Base-by-base conservation (phyloP, 495 filamentous ascomycete genomes). In the Neurospora africana region DNA sequence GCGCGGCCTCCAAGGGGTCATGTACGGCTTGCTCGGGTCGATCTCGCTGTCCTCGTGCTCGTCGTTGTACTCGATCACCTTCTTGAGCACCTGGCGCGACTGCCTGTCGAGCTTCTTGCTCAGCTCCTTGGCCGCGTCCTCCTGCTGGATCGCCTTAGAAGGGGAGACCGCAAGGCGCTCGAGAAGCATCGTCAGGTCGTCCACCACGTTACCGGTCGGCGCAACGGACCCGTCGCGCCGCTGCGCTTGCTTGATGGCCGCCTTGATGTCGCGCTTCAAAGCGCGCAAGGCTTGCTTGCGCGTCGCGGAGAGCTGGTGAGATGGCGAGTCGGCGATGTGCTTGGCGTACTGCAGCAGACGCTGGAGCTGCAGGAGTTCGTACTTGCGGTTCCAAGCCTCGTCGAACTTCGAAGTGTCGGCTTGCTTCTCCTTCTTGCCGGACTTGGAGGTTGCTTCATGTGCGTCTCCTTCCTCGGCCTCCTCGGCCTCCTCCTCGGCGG, bases 1-100 rank as follows among this genome's bases (percentile, higher is more conserved):
- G 47, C 94, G 85, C n/a, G 95, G 95, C 37, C 84, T 79, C 95
- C 95, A 99, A 23, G 95, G 95, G 19, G 95, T 97, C 21, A 86
- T 84, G 82, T 99, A 99, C 17, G 95, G 91, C 83, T 96, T 96
- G 68, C 81, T 84, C 43, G 82, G 76, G 81, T 97, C 93, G 71
- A 65, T 35, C 53, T 65, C 53, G 53, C 13, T 65, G 53, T 89
- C 80, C 1, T 92, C 90, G 83, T 97, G 95, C 73, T 91, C 89
- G 8, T 80, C 75, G 44, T 79, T 74, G 67, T 74, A 73, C 27
- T 82, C 77, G 36, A 77, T 80, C 23, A 87, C 44, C 39, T 72
- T 9, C 10, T 72, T 36, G 21, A 76, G 68, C 53, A 78, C 37
- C 17, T 58, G 23, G 53, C 53, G 27, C 27, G 53, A 65, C 27